Evolutionary conservation across 495 filamentous ascomycete genomes (phyloP), one percentile per base, ranked within the genome.

Genomic region (Penicillium mononematosum): DNA sequence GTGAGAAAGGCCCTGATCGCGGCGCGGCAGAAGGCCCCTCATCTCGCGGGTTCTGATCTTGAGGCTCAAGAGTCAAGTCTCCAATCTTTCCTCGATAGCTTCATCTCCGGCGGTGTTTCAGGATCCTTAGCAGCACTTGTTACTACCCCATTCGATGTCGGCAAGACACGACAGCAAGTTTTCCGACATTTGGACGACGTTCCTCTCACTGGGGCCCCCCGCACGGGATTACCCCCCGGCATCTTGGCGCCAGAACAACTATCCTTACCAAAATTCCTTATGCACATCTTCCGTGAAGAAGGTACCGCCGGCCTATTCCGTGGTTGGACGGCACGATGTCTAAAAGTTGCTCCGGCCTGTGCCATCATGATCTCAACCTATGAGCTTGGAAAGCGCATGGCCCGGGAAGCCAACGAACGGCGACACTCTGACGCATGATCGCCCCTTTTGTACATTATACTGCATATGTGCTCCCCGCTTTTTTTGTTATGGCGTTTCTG

Each of bases 281-380:
- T 82, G 78, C 90, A 93, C 50, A 98, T 98, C 43, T 96, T 91
- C 78, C 81, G 79, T 50, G 85, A 88, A 47, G 92, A 97, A 72
- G 94, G 94, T 1, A 60, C 84, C 34, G 68, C 81, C 0, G 95
- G 93, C 0, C 73, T 98, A 12, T 98, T 92, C 80, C 89, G 80
- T 55, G 94, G 95, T 12, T 96, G 91, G 88, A 87, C 88, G 17
- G 91, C 94, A 1, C 79, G 94, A 36, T 96, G 91, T 59, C 74
- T 98, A 45, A 98, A 98, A 65, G 92, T 98, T 6, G 92, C 94
- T 11, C 94, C 94, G 2, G 91, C 92, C 14, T 98, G 94, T 73
- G 94, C 95, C n/a, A 97, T 98, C 64, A 98, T 98, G 94, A 98
- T 98, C 59, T 96, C 90, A 55, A 95, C 85, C 54, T 98, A 98